phyloP scores from a whole-genome alignment of 805 yeast species.

The Schwanniomyces polymorphus region DNA sequence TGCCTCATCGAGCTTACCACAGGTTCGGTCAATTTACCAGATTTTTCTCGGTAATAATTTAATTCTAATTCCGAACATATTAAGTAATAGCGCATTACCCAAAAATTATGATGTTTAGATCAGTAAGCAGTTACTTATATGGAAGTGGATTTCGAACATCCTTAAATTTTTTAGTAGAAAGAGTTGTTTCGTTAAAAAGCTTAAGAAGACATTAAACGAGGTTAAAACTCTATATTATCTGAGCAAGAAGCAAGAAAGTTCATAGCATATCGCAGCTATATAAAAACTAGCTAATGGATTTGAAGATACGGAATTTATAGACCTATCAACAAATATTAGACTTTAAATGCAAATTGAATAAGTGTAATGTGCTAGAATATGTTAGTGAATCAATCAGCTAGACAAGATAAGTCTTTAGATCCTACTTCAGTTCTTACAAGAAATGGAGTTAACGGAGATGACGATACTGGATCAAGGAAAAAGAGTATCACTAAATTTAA shows the following conservation, averaged over 20 bases:
- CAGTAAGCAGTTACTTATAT: neutral
- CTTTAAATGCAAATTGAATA: neutral
- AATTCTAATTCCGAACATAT: neutral
- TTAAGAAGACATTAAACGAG: neutral
- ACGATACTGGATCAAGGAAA: neutral
- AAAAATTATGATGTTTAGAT: neutral
- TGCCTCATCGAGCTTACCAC: neutral
- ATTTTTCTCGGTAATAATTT: neutral
- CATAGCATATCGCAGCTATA: neutral
- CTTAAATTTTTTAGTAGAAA: neutral
- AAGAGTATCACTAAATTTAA: constrained; percentile 1
- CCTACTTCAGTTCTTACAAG: neutral
- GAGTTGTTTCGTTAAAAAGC: neutral
- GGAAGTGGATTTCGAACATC: neutral
- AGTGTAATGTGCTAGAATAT: neutral
- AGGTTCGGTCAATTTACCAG: neutral
- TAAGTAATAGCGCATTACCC: neutral
- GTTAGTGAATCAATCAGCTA: neutral
- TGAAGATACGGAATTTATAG: neutral
- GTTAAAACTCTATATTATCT: neutral
- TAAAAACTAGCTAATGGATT: neutral
- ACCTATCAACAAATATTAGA: neutral
- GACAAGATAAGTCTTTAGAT: neutral
- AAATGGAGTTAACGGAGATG: neutral
- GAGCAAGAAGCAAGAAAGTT: neutral